Conservation (phyloP, 352 stramenopile genomes). For the Phytopythium cucurbitacearum region DNA sequence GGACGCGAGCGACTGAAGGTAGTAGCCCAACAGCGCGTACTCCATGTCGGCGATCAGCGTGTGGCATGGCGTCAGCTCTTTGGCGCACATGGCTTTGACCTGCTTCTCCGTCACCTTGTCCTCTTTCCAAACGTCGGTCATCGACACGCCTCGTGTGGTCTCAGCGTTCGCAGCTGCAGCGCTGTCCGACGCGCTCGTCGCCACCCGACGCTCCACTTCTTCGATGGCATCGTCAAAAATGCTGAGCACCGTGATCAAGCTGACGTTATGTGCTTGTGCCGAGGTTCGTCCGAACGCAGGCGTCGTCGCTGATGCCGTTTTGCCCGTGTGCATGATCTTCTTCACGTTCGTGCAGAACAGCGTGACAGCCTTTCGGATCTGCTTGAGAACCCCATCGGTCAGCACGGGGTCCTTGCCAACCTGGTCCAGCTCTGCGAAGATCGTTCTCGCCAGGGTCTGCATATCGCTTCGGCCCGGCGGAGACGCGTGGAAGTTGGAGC, state of each 20-base stretch:
- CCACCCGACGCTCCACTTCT: conserved; percentile 49
- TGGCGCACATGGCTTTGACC: conserved; percentile 28
- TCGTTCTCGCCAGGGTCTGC: conserved; percentile 72
- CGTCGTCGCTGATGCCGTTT: conserved; percentile 35
- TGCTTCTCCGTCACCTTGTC: conserved; percentile 28
- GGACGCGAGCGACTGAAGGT: conserved; percentile 57
- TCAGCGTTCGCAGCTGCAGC: not conserved
- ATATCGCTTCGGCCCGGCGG: conserved; percentile 79
- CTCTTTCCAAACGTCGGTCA: not conserved
- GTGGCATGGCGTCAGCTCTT: conserved; percentile 39
- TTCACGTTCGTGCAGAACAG: conserved; percentile 71
- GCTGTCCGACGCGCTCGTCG: conserved; percentile 9
- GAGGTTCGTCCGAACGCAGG: conserved; percentile 52
- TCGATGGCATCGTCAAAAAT: conserved; percentile 60
- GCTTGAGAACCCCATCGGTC: conserved; percentile 47
- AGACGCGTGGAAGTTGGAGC: conserved; percentile 77
- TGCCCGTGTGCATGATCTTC: conserved; percentile 69
- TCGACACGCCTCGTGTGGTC: not conserved
- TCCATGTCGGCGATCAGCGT: conserved; percentile 50
- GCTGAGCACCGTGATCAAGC: conserved; percentile 58
- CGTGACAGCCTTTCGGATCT: conserved; percentile 57
- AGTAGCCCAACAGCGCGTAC: conserved; percentile 60
- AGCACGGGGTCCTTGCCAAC: conserved; percentile 54
- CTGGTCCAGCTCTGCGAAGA: conserved; percentile 67
- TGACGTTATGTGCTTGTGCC: conserved; percentile 77